Evolutionary conservation across 2,329 filamentous ascomycete species (phyloP).

Genomic region (Fusarium nygamai): DNA sequence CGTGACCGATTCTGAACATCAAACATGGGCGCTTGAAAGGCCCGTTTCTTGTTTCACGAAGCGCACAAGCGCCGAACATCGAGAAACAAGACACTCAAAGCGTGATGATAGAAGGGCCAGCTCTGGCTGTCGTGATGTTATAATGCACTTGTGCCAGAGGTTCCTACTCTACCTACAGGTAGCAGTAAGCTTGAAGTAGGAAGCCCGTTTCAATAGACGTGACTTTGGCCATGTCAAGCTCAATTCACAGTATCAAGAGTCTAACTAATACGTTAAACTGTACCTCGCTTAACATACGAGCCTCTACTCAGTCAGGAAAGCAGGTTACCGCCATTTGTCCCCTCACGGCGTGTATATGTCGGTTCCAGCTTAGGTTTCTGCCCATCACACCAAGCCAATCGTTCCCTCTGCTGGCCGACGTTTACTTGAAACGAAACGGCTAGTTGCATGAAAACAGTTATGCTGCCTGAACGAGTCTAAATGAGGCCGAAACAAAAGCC

Average conservation of each 20-base stretch:
- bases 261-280: not conserved
- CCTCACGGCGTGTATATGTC: not conserved
- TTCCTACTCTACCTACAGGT: not conserved
- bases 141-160: not conserved
- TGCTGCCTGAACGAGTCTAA: not conserved
- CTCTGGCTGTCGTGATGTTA: not conserved
- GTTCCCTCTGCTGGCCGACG: not conserved
- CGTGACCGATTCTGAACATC: conserved; percentile 19
- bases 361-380: not conserved
- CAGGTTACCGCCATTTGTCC: not conserved
- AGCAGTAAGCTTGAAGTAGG: not conserved
- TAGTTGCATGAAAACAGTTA: conserved; percentile 11
- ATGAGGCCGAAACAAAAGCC: conserved; percentile 27
- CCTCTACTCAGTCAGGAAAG: not conserved
- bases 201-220: not conserved
- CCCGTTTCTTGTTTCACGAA: conserved; percentile 38
- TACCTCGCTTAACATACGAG: not conserved
- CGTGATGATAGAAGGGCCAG: not conserved
- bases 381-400: not conserved
- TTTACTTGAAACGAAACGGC: conserved; percentile 23
- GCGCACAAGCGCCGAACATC: conserved; percentile 35
- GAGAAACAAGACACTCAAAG: not conserved
- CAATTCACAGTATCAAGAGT: not conserved
- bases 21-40: conserved; percentile 32
- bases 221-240: not conserved